Conservation (phyloP, 306 rosid genomes). For the Castanopsis chinensis region DNA sequence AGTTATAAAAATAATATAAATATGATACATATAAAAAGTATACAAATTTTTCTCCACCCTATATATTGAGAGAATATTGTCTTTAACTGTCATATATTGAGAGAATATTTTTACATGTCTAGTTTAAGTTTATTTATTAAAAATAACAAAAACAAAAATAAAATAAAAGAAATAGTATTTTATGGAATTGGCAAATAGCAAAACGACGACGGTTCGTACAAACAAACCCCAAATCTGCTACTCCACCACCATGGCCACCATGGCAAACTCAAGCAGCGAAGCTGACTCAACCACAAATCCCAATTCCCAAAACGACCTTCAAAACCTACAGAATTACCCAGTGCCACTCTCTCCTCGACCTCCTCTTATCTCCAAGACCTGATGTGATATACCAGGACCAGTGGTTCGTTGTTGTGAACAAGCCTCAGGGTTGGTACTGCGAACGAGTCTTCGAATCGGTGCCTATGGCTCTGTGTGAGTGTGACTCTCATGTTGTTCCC, state of each 20-base stretch:
- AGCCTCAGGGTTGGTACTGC: constrained; percentile 80
- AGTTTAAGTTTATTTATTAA: no score
- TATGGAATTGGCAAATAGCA: not conserved
- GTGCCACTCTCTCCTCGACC: constrained; percentile 72
- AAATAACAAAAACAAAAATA: no score
- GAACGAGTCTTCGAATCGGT: constrained; percentile 61
- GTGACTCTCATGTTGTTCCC: constrained; percentile 11
- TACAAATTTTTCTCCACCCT: no score
- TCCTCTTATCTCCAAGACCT: constrained; percentile 59
- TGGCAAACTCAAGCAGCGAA: constrained; percentile 23
- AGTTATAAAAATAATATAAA: no score
- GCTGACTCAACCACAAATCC: constrained; percentile 11
- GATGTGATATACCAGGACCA: constrained; percentile 64
- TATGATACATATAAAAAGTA: no score
- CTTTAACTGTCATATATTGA: no score
- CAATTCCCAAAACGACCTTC: constrained; percentile 34
- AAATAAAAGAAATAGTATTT: no score
- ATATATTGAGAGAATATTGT: no score
- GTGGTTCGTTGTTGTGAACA: constrained; percentile 70
- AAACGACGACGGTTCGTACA: not conserved
- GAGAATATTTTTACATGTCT: no score
- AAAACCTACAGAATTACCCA: constrained; percentile 40
- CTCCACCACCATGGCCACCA: constrained; percentile 1
- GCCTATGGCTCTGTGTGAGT: constrained; percentile 33
- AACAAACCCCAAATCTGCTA: constrained; percentile 25